phyloP scores from a whole-genome alignment of 2,329 filamentous ascomycete species.

The Pseudohalonectria lignicola region DNA sequence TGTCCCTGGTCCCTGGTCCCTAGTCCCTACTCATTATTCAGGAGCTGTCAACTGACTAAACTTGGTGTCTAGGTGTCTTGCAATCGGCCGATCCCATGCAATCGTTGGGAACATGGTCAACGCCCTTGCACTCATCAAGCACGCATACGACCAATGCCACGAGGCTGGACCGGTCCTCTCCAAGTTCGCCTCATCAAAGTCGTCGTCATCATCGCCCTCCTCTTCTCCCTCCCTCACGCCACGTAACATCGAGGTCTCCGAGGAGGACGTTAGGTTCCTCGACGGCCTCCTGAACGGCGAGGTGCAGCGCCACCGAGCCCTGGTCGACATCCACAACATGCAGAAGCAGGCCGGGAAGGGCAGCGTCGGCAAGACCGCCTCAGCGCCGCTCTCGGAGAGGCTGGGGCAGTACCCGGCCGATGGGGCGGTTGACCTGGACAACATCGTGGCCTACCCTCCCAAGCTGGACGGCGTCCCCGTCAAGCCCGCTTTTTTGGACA shows the following conservation, averaged over 20 bases:
- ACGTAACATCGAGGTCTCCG: slow-evolving; percentile 59
- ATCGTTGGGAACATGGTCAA: slow-evolving; percentile 63
- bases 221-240: no score
- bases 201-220: slow-evolving; percentile 28
- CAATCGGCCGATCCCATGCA: slow-evolving; percentile 76
- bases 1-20: no score
- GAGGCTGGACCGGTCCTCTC: slow-evolving; percentile 36
- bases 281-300: slow-evolving; percentile 54
- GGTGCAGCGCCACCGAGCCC: slow-evolving; percentile 69
- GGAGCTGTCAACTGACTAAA: no score
- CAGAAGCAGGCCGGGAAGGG: slow-evolving; percentile 30
- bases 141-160: slow-evolving; percentile 53
- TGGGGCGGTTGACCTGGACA: slow-evolving; percentile 60
- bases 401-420: slow-evolving; percentile 61
- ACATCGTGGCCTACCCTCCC: slow-evolving; percentile 80
- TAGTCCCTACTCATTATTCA: not conserved
- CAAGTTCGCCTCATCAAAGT: slow-evolving; percentile 12
- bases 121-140: slow-evolving; percentile 73
- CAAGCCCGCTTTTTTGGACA: slow-evolving; percentile 91
- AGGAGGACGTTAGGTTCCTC: slow-evolving; percentile 46
- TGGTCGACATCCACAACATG: slow-evolving; percentile 71
- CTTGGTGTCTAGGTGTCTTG: slow-evolving; percentile 51
- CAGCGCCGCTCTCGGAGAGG: slow-evolving; percentile 56
- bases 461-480: slow-evolving; percentile 74
- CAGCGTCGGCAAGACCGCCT: not conserved